These are phyloP conservation scores for Huntiella savannae DNA, from an alignment of 2,329 filamentous ascomycete genomes.

Conservation along the genomic window DNA sequence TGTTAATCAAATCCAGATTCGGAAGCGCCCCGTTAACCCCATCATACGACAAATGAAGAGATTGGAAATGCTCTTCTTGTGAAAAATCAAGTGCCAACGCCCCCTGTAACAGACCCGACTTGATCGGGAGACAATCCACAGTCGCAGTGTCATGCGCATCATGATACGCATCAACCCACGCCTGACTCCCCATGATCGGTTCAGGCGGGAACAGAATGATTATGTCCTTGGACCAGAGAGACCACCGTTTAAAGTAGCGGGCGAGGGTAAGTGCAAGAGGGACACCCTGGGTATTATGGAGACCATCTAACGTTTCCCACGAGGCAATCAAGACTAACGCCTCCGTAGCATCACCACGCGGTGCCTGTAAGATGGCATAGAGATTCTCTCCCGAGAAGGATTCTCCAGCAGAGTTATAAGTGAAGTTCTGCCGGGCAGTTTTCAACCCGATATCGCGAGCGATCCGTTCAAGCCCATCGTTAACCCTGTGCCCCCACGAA, in stretches of 20 bases:
- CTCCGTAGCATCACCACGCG: constrained; percentile 87
- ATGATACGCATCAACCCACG: constrained; percentile 96
- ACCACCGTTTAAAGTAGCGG: constrained; percentile 96
- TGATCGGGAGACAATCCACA: constrained; percentile 63
- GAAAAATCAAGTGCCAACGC: constrained; percentile 89
- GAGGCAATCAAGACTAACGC: constrained; percentile 83
- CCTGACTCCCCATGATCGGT: constrained; percentile 75
- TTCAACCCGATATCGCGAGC: constrained; percentile 68
- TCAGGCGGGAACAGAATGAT: constrained; percentile 80
- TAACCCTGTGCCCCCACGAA: constrained; percentile 26
- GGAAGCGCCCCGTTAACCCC: constrained; percentile 89
- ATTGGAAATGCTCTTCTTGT: constrained; percentile 65
- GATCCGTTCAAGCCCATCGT: constrained; percentile 55
- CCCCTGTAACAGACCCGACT: constrained; percentile 82
- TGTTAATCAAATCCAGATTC: constrained; percentile 92
- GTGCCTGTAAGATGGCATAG: constrained; percentile 84
- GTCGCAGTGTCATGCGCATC: constrained; percentile 57
- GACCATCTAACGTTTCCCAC: constrained; percentile 63
- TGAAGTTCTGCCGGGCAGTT: constrained; percentile 71
- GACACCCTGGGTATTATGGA: constrained; percentile 72
- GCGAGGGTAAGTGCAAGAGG: constrained; percentile 71
- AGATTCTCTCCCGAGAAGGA: constrained; percentile 68
- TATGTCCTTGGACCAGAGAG: constrained; percentile 96
- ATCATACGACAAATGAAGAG: constrained; percentile 82
- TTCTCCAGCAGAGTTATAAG: constrained; percentile 60